Percentiles rank a stretch among this genome's conserved stretches.
Evolutionary conservation across 805 yeast species (phyloP).

Genomic region (Nakazawaea populi): DNA sequence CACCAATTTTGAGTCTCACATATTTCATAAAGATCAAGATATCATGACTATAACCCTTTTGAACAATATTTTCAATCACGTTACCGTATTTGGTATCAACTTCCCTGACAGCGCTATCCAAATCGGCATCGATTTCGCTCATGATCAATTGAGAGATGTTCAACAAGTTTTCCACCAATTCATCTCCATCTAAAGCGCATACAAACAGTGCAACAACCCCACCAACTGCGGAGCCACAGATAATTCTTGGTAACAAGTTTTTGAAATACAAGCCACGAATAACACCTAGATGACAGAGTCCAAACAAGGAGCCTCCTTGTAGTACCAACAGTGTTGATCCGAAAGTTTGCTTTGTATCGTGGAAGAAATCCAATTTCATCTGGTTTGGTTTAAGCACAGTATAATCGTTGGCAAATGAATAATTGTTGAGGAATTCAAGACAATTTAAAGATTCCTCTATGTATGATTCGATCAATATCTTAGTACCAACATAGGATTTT

Average conservation of each 20-base stretch:
- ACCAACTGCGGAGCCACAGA: conserved; percentile 92
- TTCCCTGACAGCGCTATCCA: conserved; percentile 19
- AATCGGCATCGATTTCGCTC: conserved; percentile 21
- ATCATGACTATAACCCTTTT: conserved; percentile 83
- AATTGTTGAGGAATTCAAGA: conserved; percentile 52
- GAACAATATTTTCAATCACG: conserved; percentile 67
- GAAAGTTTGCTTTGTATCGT: conserved; percentile 78
- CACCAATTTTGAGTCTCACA: conserved; percentile 70
- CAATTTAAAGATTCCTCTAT: conserved; percentile 69
- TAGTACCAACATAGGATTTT: conserved; percentile 84
- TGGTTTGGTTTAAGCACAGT: conserved; percentile 44
- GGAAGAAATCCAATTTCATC: conserved; percentile 68
- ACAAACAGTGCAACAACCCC: conserved; percentile 86
- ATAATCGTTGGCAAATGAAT: conserved; percentile 20
- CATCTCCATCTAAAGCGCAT: conserved; percentile 66
- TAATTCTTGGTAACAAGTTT: conserved; percentile 73
- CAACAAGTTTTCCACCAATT: conserved; percentile 39
- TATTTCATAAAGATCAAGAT: conserved; percentile 72
- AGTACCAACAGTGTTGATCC: conserved; percentile 88
- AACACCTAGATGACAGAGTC: conserved; percentile 90
- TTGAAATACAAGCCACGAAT: conserved; percentile 75
- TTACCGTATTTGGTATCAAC: conserved; percentile 47
- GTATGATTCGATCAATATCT: conserved; percentile 81
- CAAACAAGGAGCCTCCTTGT: conserved; percentile 95
- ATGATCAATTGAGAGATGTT: conserved; percentile 5